A percentile compares a stretch with the other conserved stretches of the same genome.
phyloP scores from a whole-genome alignment of 495 filamentous ascomycete species.

The Aspergillus biplanus region DNA sequence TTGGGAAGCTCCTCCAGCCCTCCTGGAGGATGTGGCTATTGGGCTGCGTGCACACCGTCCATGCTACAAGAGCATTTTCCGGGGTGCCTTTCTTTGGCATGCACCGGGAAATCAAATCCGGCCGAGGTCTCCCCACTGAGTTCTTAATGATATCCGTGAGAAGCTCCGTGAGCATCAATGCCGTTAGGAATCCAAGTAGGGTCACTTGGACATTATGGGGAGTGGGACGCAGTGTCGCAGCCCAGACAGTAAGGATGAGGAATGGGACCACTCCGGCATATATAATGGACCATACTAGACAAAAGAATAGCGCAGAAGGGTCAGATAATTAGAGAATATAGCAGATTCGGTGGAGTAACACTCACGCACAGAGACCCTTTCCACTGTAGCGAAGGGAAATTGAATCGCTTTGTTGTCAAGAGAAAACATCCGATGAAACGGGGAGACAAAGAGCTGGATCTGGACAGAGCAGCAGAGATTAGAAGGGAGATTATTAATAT shows the following conservation, averaged over 20 bases:
- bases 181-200: slow-evolving; percentile 75
- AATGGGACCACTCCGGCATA: slow-evolving; percentile 77
- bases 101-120: slow-evolving; percentile 89
- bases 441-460: slow-evolving; percentile 73
- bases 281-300: slow-evolving; percentile 68
- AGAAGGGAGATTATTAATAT: background rate
- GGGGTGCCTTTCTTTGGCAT: slow-evolving; percentile 69
- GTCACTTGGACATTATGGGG: slow-evolving; percentile 86
- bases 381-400: slow-evolving; percentile 81
- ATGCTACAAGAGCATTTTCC: slow-evolving; percentile 66
- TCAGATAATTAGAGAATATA: background rate
- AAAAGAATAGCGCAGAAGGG: slow-evolving; percentile 3
- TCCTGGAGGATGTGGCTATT: slow-evolving; percentile 81
- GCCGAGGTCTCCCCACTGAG: slow-evolving; percentile 83
- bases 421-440: slow-evolving; percentile 80
- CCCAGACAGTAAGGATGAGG: slow-evolving; percentile 64
- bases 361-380: slow-evolving; percentile 81
- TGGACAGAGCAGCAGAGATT: slow-evolving; percentile 28
- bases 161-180: slow-evolving; percentile 76
- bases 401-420: slow-evolving; percentile 82
- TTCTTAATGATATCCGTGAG: slow-evolving; percentile 95
- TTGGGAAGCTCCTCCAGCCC: slow-evolving; percentile 92
- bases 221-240: slow-evolving; percentile 59
- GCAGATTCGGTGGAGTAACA: background rate
- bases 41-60: slow-evolving; percentile 79